phyloP scores from a whole-genome alignment of 1,284 basidiomycete genomes.

The Entoloma clypeatum region DNA sequence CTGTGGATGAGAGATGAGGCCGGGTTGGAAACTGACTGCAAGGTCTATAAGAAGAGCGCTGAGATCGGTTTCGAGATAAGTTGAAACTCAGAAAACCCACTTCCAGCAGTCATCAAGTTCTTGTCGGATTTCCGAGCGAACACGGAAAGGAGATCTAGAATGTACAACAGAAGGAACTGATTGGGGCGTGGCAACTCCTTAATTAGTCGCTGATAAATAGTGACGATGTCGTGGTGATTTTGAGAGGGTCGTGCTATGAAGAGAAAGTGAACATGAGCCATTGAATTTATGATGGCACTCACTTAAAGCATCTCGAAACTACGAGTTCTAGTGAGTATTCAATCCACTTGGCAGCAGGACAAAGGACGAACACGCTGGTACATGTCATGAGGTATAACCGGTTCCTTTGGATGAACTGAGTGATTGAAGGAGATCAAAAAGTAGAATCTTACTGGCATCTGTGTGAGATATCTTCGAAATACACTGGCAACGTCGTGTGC shows the following conservation, averaged over 20 bases:
- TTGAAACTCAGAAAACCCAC: constrained; percentile 43
- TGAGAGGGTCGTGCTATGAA: constrained; percentile 58
- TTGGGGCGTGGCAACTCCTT: constrained; percentile 82
- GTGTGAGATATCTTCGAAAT: constrained; percentile 91
- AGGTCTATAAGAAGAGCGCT: constrained; percentile 56
- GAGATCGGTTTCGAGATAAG: constrained; percentile 2
- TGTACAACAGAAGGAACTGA: constrained; percentile 93
- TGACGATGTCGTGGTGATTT: constrained; percentile 66
- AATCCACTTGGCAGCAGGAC: constrained; percentile 10
- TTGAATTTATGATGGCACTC: constrained; percentile 21
- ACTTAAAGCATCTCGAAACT: constrained; percentile 86
- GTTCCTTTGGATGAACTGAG: constrained; percentile 52
- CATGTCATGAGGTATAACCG: constrained; percentile 84
- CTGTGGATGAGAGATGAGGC: constrained; percentile 82
- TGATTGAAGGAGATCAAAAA: neutral
- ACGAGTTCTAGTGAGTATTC: constrained; percentile 18
- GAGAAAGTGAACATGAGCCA: constrained; percentile 5
- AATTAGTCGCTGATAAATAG: constrained; percentile 83
- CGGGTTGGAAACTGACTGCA: constrained; percentile 92
- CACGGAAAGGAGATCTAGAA: constrained; percentile 92
- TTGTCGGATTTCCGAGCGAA: constrained; percentile 89
- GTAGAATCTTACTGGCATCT: constrained; percentile 76
- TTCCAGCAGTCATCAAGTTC: constrained; percentile 95
- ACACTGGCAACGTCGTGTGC: constrained; percentile 97
- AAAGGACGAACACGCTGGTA: constrained; percentile 72